Evolutionary conservation across 345 rosid species (phyloP).

Genomic region (Cardamine resedifolia): DNA sequence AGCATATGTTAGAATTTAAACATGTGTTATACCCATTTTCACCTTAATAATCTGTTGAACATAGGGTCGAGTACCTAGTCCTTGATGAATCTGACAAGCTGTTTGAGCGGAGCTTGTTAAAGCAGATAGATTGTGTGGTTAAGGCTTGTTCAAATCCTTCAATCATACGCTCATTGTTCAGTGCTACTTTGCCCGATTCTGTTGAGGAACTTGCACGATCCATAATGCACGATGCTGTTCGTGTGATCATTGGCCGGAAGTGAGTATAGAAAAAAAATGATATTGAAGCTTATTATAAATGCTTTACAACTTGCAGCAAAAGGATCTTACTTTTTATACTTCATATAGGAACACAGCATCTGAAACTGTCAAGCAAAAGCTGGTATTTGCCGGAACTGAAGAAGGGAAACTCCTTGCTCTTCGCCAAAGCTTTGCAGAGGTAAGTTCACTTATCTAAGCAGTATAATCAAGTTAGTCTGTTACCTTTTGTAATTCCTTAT

Average conservation of each 20-base stretch:
- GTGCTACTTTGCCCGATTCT: slow-evolving; percentile 95
- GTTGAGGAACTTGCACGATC: slow-evolving; percentile 96
- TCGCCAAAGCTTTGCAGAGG: slow-evolving; percentile 92
- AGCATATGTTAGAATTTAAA: not conserved
- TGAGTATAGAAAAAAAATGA: slow-evolving; percentile 40
- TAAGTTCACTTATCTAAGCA: slow-evolving; percentile 34
- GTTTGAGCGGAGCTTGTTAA: slow-evolving; percentile 83
- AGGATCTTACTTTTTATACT: slow-evolving; percentile 20
- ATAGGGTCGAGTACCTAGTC: slow-evolving; percentile 91
- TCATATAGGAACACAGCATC: slow-evolving; percentile 79
- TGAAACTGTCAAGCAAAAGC: slow-evolving; percentile 77
- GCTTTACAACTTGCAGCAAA: slow-evolving; percentile 10
- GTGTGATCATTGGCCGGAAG: slow-evolving; percentile 92
- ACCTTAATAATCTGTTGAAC: slow-evolving; percentile 10
- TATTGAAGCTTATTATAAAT: not conserved
- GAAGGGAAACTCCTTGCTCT: slow-evolving; percentile 94
- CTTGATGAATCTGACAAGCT: slow-evolving; percentile 97
- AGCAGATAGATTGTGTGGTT: slow-evolving; percentile 88
- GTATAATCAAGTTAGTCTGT: not conserved
- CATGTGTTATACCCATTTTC: slow-evolving; percentile 2
- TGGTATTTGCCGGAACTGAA: slow-evolving; percentile 89
- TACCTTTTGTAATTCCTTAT: slow-evolving; percentile 36
- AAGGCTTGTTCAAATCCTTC: slow-evolving; percentile 93
- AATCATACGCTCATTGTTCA: slow-evolving; percentile 76
- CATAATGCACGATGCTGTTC: slow-evolving; percentile 94